Conservation (phyloP, 2,329 filamentous ascomycete species). For the Ilyonectria destructans region DNA sequence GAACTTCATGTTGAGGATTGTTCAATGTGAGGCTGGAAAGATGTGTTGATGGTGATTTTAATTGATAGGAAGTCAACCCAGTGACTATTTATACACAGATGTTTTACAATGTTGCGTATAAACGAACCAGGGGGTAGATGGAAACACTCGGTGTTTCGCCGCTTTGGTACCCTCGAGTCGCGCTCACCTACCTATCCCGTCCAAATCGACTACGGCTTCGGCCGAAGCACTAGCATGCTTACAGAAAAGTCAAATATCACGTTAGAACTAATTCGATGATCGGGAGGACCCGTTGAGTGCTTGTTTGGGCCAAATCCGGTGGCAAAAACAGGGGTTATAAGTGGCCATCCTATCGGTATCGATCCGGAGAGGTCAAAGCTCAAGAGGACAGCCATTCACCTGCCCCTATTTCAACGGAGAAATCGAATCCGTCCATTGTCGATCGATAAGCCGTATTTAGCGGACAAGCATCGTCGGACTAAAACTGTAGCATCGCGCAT, state of each 20-base stretch:
- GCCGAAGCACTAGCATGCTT: not conserved
- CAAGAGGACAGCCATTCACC: not conserved
- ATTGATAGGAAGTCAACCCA: not conserved
- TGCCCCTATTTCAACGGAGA: not conserved
- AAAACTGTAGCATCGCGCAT: not conserved
- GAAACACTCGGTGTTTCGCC: not conserved
- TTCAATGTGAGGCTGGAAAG: not conserved
- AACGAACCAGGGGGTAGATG: not conserved
- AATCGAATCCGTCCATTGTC: not conserved
- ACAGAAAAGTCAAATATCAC: not conserved
- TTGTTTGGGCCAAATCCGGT: not conserved
- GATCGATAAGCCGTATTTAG: not conserved
- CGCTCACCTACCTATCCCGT: not conserved
- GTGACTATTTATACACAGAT: constrained; percentile 3
- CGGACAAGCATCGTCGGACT: not conserved
- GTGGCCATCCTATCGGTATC: not conserved
- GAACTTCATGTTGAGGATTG: constrained; percentile 46
- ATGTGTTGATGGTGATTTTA: not conserved
- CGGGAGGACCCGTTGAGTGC: not conserved
- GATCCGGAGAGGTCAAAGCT: not conserved
- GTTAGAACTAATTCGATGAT: not conserved
- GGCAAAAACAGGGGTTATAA: not conserved
- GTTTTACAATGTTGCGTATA: not conserved
- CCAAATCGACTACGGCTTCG: not conserved
- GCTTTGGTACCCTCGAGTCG: not conserved